These are phyloP conservation scores for Solanum lycopersicoides DNA, from an alignment of 257 asterid genomes.

Conservation along the genomic window DNA sequence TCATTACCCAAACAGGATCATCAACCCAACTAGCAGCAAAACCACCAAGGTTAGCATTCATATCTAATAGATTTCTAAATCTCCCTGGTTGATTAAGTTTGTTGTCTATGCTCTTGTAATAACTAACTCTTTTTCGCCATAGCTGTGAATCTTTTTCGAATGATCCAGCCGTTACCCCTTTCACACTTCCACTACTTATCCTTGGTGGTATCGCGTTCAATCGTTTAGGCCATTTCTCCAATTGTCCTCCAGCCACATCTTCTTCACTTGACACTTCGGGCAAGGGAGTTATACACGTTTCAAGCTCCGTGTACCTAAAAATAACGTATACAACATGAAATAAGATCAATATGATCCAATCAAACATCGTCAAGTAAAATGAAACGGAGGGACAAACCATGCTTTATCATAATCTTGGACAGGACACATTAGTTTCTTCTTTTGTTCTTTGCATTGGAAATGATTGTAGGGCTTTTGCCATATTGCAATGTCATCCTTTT, in stretches of 20 bases:
- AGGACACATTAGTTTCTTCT: slow-evolving; percentile 26
- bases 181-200: slow-evolving; percentile 42
- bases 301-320: slow-evolving; percentile 57
- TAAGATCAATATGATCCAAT: neutral
- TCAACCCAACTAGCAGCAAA: slow-evolving; percentile 13
- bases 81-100: slow-evolving; percentile 32
- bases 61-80: slow-evolving; percentile 14
- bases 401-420: slow-evolving; percentile 47
- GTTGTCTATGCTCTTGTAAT: slow-evolving; percentile 51
- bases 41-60: slow-evolving; percentile 25
- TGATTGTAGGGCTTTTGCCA: slow-evolving; percentile 84
- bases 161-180: slow-evolving; percentile 26
- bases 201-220: slow-evolving; percentile 52
- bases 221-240: slow-evolving; percentile 66
- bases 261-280: slow-evolving; percentile 42
- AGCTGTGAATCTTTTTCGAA: slow-evolving; percentile 38
- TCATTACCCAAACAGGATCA: slow-evolving; percentile 26
- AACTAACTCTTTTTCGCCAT: slow-evolving; percentile 59
- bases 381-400: slow-evolving; percentile 32
- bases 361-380: neutral
- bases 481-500: slow-evolving; percentile 66
- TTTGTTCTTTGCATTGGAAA: slow-evolving; percentile 24
- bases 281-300: slow-evolving; percentile 61
- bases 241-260: slow-evolving; percentile 54
- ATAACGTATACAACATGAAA: neutral